Evolutionary conservation across 2,329 filamentous ascomycete genomes (phyloP).

Genomic region (Ilyonectria robusta): DNA sequence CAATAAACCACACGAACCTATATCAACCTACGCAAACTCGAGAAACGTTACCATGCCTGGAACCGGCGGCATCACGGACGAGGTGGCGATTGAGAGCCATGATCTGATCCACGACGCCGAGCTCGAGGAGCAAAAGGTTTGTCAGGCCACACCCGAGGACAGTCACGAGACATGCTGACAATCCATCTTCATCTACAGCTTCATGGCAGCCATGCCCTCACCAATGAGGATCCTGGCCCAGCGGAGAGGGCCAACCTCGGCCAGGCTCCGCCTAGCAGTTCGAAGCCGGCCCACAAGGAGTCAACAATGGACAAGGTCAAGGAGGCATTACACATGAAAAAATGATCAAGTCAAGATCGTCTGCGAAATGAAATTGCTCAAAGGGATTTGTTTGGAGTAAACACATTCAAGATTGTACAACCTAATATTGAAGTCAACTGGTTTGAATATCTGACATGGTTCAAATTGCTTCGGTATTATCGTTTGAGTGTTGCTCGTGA

Average conservation of each 20-base stretch:
- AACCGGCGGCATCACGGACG: conserved; percentile 47
- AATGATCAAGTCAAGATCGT: conserved; percentile 25
- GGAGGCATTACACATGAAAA: conserved; percentile 43
- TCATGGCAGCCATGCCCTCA: conserved; percentile 44
- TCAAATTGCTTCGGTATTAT: too few species aligned
- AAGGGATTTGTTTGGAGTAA: not conserved
- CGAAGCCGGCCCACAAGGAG: conserved; percentile 15
- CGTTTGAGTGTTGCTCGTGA: too few species aligned
- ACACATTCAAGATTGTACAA: not conserved
- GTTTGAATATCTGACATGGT: not conserved
- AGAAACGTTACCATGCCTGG: not conserved
- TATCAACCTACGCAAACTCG: not conserved
- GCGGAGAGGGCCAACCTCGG: conserved; percentile 14
- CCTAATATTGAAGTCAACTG: not conserved
- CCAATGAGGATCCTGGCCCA: conserved; percentile 37
- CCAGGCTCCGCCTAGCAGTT: conserved; percentile 5
- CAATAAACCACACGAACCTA: not conserved
- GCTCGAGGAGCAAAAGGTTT: conserved; percentile 51
- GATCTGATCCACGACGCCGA: conserved; percentile 55
- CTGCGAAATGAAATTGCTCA: not conserved
- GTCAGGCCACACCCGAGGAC: not conserved
- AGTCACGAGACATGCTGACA: not conserved
- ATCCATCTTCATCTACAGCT: conserved; percentile 28
- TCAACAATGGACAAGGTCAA: conserved; percentile 49
- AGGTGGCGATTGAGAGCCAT: conserved; percentile 51